Evolutionary conservation across 179 eudicot species (phyloP).

Genomic region (Heliamphora pulchella): DNA sequence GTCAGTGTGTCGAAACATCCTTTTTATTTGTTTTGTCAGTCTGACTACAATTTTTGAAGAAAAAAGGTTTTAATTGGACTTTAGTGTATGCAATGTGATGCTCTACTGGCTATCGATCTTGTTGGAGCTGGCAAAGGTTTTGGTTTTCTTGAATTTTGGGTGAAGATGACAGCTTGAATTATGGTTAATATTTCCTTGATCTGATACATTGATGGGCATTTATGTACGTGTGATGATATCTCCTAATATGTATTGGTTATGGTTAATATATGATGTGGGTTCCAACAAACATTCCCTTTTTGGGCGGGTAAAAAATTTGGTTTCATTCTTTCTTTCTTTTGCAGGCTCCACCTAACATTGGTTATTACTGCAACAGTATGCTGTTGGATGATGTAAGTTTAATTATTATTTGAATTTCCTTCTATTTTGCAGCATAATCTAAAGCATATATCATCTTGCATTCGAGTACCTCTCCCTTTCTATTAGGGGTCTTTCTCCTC

Average conservation of each 20-base stretch:
- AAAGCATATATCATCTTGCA: neutral
- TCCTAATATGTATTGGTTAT: neutral
- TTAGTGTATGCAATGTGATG: neutral
- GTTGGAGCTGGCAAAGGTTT: conserved; percentile 1
- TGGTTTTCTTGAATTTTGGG: neutral
- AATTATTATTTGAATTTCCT: neutral
- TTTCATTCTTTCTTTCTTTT: neutral
- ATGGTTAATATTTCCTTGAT: neutral
- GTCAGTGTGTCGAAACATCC: neutral
- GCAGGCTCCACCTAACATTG: conserved; percentile 54
- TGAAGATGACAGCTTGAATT: neutral
- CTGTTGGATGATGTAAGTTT: conserved; percentile 96
- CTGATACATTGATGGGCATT: neutral
- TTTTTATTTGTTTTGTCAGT: neutral
- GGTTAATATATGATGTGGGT: conserved; percentile 37
- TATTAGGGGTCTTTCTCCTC: too few species aligned
- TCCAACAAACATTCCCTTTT: conserved; percentile 36
- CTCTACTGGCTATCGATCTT: neutral
- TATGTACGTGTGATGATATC: neutral
- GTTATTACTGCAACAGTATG: conserved; percentile 78
- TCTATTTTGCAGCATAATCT: neutral
- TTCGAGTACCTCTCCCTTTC: too few species aligned
- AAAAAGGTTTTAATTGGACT: too few species aligned
- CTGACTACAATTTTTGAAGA: neutral
- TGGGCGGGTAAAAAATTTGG: neutral